Conservation (phyloP, 2,329 filamentous ascomycete species). For the Talaromyces sp. region DNA sequence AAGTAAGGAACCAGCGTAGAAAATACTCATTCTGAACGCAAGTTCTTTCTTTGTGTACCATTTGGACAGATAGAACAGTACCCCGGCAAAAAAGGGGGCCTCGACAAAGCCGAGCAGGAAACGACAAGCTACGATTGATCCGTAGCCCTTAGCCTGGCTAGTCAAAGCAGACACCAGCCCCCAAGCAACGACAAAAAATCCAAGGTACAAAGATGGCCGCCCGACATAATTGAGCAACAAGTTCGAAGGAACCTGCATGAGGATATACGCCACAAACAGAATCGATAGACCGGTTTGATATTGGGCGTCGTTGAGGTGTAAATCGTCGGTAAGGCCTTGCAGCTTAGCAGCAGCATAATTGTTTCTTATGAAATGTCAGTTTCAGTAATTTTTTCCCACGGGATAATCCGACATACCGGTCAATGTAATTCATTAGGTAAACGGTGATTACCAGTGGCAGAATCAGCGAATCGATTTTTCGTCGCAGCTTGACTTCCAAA, state of each 20-base stretch:
- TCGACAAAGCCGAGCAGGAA: conserved; percentile 44
- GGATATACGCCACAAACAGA: conserved; percentile 41
- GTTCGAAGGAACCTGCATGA: conserved; percentile 45
- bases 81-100: conserved; percentile 43
- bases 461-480: conserved; percentile 31
- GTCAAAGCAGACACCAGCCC: conserved; percentile 41
- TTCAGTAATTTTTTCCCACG: background rate
- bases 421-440: conserved; percentile 42
- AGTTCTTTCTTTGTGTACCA: conserved; percentile 52
- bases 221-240: conserved; percentile 38
- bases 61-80: conserved; percentile 44
- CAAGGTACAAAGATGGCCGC: conserved; percentile 38
- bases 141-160: conserved; percentile 37
- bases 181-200: conserved; percentile 41
- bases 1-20: conserved; percentile 48
- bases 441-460: conserved; percentile 38
- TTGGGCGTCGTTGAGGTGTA: conserved; percentile 27
- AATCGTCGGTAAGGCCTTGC: conserved; percentile 35
- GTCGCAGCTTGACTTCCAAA: conserved; percentile 32
- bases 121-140: conserved; percentile 39
- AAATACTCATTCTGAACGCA: conserved; percentile 45
- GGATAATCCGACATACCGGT: conserved; percentile 26
- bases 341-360: conserved; percentile 42
- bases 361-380: conserved; percentile 27
- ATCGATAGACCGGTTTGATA: conserved; percentile 40